Evolutionary conservation across 2,329 filamentous ascomycete genomes (phyloP).

Genomic region (Clonostachys rhizophaga): DNA sequence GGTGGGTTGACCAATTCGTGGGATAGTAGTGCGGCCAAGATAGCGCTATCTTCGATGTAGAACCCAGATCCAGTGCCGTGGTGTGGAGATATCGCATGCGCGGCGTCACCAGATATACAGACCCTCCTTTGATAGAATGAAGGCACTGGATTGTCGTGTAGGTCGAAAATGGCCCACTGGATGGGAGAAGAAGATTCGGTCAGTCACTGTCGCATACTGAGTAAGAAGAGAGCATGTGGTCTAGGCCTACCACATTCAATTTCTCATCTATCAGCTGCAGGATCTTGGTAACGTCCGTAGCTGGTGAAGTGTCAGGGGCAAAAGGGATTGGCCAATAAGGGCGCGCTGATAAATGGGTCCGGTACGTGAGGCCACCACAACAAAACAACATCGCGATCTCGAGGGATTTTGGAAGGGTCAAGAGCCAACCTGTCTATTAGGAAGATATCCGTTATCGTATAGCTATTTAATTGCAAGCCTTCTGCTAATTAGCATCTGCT

Average conservation of each 20-base stretch:
- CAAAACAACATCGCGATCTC: no score
- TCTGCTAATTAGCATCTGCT: no score
- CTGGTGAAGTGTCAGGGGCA: background rate
- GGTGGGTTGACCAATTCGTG: conserved; percentile 24
- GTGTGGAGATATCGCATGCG: conserved; percentile 57
- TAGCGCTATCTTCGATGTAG: conserved; percentile 47
- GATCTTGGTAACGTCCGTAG: conserved; percentile 23
- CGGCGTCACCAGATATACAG: conserved; percentile 55
- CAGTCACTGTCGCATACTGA: background rate
- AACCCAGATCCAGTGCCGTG: conserved; percentile 55
- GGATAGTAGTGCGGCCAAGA: conserved; percentile 38
- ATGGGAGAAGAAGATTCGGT: conserved; percentile 1
- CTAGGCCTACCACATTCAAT: conserved; percentile 15
- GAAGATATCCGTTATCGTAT: no score
- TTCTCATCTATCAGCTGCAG: conserved; percentile 18
- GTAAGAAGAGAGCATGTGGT: no score
- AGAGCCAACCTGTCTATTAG: no score
- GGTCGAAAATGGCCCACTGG: conserved; percentile 41
- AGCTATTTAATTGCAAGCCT: no score
- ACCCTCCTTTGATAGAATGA: conserved; percentile 34
- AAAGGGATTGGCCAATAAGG: no score
- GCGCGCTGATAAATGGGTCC: no score
- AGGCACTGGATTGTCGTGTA: conserved; percentile 33
- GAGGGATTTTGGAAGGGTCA: no score
- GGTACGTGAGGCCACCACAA: no score